Evolutionary conservation across 345 rosid species (phyloP).

Genomic region (Turritis glabra): DNA sequence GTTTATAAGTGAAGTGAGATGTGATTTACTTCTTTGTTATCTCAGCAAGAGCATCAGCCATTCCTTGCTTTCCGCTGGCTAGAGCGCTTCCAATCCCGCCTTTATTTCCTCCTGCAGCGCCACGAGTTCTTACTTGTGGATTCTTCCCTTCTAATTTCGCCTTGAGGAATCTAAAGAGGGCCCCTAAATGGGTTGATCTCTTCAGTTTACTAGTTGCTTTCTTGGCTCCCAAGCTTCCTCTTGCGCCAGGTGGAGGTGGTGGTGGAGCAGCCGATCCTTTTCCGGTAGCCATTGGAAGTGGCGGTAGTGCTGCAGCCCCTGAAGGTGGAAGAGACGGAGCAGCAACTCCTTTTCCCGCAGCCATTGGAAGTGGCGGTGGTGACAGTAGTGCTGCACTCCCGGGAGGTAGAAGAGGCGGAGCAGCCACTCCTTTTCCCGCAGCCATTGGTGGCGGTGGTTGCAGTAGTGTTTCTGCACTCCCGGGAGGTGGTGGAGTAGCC

Average conservation of each 20-base stretch:
- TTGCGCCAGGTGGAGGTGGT: slow-evolving; percentile 66
- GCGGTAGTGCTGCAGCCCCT: slow-evolving; percentile 11
- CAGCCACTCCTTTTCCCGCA: slow-evolving; percentile 41
- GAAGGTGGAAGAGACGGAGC: slow-evolving; percentile 25
- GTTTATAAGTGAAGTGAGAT: neutral
- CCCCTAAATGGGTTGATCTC: slow-evolving; percentile 75
- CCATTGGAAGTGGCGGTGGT: slow-evolving; percentile 44
- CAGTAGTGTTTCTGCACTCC: neutral
- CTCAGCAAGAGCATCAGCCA: slow-evolving; percentile 98
- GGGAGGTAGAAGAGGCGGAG: slow-evolving; percentile 23
- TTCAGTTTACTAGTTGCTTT: slow-evolving; percentile 65
- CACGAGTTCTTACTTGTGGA: slow-evolving; percentile 38
- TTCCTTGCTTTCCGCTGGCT: slow-evolving; percentile 68
- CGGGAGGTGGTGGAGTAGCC: slow-evolving; percentile 20
- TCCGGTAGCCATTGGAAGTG: slow-evolving; percentile 38
- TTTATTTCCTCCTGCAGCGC: slow-evolving; percentile 35
- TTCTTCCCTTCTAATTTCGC: slow-evolving; percentile 70
- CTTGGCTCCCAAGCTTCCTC: slow-evolving; percentile 52
- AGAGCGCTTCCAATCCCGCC: slow-evolving; percentile 9
- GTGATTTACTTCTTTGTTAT: slow-evolving; percentile 64
- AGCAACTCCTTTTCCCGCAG: slow-evolving; percentile 41
- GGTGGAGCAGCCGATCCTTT: slow-evolving; percentile 51
- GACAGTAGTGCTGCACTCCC: slow-evolving; percentile 6
- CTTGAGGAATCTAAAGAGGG: slow-evolving; percentile 59
- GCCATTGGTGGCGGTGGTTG: slow-evolving; percentile 44